Base-by-base conservation (phyloP, 371 early-diverging fungal genomes). In the Mortierella sp. region DNA sequence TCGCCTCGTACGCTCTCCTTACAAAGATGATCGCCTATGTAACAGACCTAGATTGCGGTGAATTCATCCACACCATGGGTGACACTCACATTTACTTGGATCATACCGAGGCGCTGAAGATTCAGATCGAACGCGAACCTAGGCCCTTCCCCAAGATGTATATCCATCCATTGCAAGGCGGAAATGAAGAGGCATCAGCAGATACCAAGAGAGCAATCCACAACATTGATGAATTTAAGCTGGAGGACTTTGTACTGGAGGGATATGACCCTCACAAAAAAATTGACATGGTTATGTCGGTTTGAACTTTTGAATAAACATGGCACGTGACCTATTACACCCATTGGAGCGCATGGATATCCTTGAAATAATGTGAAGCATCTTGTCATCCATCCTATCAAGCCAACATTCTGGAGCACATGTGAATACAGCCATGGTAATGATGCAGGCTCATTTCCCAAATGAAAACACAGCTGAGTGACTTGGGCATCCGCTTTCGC, bases 31-130 rank as follows among this genome's bases (percentile, higher is more conserved):
- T 99, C 62, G 99, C 99, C 0, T 93, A 98, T 75, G 93, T 98
- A 9, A 94, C 95, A 0, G 95, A 94, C 12, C 84, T 95, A 30
- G 90, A 90, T 40, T 97, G 97, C 16, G 97, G 97, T 12, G 94
- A 94, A 77, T 96, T 99, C 83, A 91, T 98, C 22, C 97, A 99
- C 78, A 92, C 93, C 22, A 93, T 99, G 91, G 99, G 99, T 30
- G 99, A 99, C 76, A 92, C 99, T 0, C 99, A 99, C 81, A 94
- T 99, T 0, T 99, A 99, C 84, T 74, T 86, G 35, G 94, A 99
- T 87, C 99, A 99, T 78, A 83, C 97, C 10, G 95, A 97, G 12
- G 95, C 96, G 2, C 89, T 99, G 16, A 90, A 92, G 63, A 80
- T 86, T 40, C 99, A 99, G 85, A 18, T 97, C 1, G 73, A 88